Conservation (phyloP, 73 alveolate genomes). For the Tetrahymena elliotti region DNA sequence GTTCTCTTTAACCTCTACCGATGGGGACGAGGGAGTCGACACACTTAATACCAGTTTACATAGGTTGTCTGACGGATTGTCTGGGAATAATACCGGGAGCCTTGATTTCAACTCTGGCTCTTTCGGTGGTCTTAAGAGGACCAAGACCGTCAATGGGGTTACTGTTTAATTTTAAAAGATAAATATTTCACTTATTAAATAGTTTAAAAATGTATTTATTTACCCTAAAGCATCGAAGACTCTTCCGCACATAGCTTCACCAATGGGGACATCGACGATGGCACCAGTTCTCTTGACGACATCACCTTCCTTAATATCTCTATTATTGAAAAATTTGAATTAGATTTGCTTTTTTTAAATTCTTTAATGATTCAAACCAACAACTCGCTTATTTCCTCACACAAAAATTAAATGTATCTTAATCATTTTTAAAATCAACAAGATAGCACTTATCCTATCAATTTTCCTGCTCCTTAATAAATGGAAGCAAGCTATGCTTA, state of each 20-base stretch:
- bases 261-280: slow-evolving; percentile 89
- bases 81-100: slow-evolving; percentile 98
- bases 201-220: not conserved
- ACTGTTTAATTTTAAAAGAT: not conserved
- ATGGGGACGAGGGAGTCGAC: slow-evolving; percentile 93
- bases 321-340: not conserved
- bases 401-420: not conserved
- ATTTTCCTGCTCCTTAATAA: not conserved
- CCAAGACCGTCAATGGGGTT: slow-evolving; percentile 93
- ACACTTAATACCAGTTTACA: slow-evolving; percentile 90
- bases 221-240: slow-evolving; percentile 70
- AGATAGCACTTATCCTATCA: not conserved
- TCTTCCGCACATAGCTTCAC: slow-evolving; percentile 91
- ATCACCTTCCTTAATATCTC: slow-evolving; percentile 84
- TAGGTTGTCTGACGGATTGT: slow-evolving; percentile 95
- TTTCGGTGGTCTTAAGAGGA: slow-evolving; percentile 65
- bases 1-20: slow-evolving; percentile 97
- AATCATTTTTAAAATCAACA: not conserved
- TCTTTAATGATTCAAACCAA: not conserved
- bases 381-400: not conserved
- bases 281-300: slow-evolving; percentile 91
- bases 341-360: not conserved
- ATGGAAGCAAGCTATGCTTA: not conserved
- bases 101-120: slow-evolving; percentile 83
- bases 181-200: too few relatives aligned